These are phyloP conservation scores for Monosporascus sp. DNA, from an alignment of 2,329 filamentous ascomycete genomes.

Conservation along the genomic window DNA sequence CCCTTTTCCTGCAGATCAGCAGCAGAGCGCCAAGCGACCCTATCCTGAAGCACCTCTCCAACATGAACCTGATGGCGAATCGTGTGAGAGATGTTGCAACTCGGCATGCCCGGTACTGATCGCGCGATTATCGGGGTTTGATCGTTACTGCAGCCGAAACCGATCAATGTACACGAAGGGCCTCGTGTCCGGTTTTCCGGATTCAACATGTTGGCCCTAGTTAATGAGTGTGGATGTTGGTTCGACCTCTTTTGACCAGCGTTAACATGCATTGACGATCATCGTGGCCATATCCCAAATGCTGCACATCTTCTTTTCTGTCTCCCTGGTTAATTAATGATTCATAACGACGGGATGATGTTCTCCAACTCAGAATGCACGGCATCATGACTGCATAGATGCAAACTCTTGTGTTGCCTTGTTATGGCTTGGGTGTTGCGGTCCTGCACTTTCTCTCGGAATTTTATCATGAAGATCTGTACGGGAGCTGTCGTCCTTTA, in stretches of 20 bases:
- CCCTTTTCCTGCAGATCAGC: conserved; percentile 46
- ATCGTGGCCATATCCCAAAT: neutral
- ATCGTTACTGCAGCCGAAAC: neutral
- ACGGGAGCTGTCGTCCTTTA: neutral
- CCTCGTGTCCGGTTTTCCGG: neutral
- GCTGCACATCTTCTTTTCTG: neutral
- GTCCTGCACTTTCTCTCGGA: neutral
- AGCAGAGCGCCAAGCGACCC: conserved; percentile 41
- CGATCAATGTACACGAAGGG: neutral
- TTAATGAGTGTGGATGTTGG: neutral
- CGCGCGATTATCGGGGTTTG: neutral
- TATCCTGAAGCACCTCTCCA: conserved; percentile 41
- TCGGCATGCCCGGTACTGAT: conserved; percentile 17
- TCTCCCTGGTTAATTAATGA: neutral
- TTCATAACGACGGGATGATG: neutral
- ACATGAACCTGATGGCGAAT: conserved; percentile 32
- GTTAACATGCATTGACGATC: neutral
- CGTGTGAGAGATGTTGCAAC: conserved; percentile 17
- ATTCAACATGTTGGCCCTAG: neutral
- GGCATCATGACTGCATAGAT: neutral
- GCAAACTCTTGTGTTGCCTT: neutral
- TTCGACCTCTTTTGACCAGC: neutral
- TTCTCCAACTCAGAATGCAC: neutral
- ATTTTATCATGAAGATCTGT: neutral
- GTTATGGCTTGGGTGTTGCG: neutral